Evolutionary conservation across 1,284 basidiomycete genomes (phyloP).

Genomic region (Moesziomyces sp.): DNA sequence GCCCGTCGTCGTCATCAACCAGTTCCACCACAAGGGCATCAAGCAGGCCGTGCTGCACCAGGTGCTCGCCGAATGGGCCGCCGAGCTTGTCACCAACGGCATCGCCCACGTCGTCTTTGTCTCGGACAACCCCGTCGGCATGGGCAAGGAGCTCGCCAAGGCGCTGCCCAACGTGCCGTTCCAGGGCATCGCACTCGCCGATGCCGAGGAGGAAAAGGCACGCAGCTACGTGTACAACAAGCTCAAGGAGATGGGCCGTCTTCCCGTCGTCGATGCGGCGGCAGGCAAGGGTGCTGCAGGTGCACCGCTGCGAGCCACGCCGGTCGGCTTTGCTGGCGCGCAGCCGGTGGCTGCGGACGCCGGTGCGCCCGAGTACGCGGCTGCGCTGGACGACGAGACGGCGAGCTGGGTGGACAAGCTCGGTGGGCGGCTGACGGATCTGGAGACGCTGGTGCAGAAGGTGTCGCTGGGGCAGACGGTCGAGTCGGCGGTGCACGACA

Average conservation of each 20-base stretch:
- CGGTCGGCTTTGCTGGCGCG: conserved; percentile 2
- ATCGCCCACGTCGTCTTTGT: conserved; percentile 92
- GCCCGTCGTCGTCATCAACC: conserved; percentile 58
- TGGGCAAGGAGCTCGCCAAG: conserved; percentile 80
- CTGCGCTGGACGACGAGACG: conserved; percentile 43
- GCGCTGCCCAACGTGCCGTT: conserved; percentile 89
- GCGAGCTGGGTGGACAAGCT: conserved; percentile 60
- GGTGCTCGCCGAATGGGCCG: conserved; percentile 86
- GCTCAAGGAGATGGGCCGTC: conserved; percentile 73
- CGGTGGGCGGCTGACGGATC: conserved; percentile 62
- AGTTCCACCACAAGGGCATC: conserved; percentile 63
- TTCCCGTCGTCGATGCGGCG: conserved; percentile 15
- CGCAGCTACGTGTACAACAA: conserved; percentile 84
- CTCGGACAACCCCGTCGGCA: conserved; percentile 87
- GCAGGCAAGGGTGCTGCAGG: background rate
- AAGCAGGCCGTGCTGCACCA: conserved; percentile 79
- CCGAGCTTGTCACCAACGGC: conserved; percentile 71
- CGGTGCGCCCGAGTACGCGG: conserved; percentile 16
- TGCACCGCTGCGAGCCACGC: background rate
- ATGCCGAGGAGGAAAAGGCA: conserved; percentile 84
- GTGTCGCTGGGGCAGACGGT: conserved; percentile 56
- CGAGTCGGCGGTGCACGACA: conserved; percentile 56
- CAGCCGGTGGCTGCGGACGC: background rate
- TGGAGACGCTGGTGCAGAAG: conserved; percentile 61
- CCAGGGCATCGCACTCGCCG: conserved; percentile 70